These are phyloP conservation scores for Physcomitrium patens DNA, from an alignment of 225 moss, liverwort and hornwort genomes.

Conservation along the genomic window DNA sequence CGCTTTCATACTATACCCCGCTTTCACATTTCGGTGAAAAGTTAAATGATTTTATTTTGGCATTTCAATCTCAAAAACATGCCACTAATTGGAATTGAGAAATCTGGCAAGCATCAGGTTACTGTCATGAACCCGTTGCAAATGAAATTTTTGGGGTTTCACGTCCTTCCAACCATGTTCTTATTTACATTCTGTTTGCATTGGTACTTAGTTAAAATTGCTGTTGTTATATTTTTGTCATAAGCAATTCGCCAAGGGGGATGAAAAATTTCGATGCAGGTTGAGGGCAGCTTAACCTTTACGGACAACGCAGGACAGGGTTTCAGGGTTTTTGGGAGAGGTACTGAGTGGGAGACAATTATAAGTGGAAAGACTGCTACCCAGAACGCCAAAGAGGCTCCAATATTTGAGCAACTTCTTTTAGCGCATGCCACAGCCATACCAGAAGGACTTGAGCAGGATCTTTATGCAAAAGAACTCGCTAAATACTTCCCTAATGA, in stretches of 20 bases:
- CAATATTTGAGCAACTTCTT: conserved; percentile 36
- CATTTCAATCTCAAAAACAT: background rate
- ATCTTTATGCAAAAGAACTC: conserved; percentile 35
- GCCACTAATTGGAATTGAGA: background rate
- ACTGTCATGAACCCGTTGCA: no score
- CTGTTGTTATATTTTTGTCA: background rate
- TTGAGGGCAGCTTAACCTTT: conserved; percentile 69
- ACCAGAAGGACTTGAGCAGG: conserved; percentile 48
- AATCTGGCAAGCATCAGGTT: background rate
- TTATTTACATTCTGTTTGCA: background rate
- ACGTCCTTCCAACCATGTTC: no score
- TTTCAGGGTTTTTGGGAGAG: conserved; percentile 69
- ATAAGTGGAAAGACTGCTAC: conserved; percentile 52
- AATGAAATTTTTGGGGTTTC: no score
- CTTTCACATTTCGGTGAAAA: background rate
- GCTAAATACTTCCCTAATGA: conserved; percentile 44
- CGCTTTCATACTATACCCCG: background rate
- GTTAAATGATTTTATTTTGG: background rate
- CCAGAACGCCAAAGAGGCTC: conserved; percentile 29
- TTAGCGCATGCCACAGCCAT: conserved; percentile 28
- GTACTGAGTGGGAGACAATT: conserved; percentile 71
- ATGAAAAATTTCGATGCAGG: conserved; percentile 34
- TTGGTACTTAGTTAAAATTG: background rate
- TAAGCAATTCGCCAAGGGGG: background rate
- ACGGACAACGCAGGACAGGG: conserved; percentile 78